Base-by-base conservation (phyloP, 2,329 filamentous ascomycete species). In the Colletotrichum tamarilloi region DNA sequence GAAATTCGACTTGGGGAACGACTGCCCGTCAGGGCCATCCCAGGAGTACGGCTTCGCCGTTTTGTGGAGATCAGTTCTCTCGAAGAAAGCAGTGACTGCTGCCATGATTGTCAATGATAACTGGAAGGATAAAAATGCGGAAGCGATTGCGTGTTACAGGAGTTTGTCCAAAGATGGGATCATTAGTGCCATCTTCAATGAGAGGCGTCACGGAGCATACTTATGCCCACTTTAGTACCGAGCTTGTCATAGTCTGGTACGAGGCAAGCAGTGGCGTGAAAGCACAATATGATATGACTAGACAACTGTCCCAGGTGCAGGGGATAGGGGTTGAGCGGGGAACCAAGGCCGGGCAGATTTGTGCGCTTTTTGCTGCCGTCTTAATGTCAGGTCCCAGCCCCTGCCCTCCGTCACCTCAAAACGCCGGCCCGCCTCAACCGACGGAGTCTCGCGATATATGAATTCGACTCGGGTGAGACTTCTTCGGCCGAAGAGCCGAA, bases 51-150 rank as follows among this genome's bases (percentile, higher is more conserved):
- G 59, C 59, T 62, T 62, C 11, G 24, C 59, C 11, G 30, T 49
- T 12, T 52, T 8, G 14, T 62, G 38, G 22, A 28, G 14, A 22
- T 46, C 38, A 38, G 12, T 49, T 28, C 38, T 42, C 59, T 62
- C 59, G 22, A 62, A 62, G 35, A 62, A 62, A 6, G 59, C 38
- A 12, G 59, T 62, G 12, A 62, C 38, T 30, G 59, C 59, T 62
- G 59, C 22, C 59, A 62, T 62, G 24, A 42, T 5, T 35, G 19
- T 28, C 30, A 24, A 42, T 30, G 26, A 30, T 30, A 53, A 24
- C n/a, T 5, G n/a, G 49, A 14, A 22, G 14, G 19, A 24, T 11
- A 53, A 24, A 24, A 11, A 42, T 42, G 14, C 38, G 16, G 14
- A 19, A 42, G 16, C 14, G 5, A 19, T 42, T 42, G 38, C 38